Percentiles rank a stretch among this genome's conserved stretches.
phyloP scores from a whole-genome alignment of 2,329 filamentous ascomycete genomes.

The Helicocarpus griseus region DNA sequence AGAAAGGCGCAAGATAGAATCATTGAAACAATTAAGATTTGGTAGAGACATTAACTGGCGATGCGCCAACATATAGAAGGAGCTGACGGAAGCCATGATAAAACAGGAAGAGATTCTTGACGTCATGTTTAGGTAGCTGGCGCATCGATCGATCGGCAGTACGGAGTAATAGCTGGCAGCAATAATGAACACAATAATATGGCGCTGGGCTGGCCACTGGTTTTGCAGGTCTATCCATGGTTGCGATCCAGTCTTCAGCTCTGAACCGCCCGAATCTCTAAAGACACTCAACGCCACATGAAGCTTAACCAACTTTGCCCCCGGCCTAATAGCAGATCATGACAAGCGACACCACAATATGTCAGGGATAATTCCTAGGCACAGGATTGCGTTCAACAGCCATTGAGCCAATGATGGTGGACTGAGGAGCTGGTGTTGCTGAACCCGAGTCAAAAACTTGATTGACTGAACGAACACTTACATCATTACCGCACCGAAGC shows the following conservation, averaged over 20 bases:
- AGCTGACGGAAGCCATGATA: background rate
- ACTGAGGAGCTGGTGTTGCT: background rate
- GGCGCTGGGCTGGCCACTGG: background rate
- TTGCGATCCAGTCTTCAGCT: background rate
- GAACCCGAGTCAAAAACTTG: background rate
- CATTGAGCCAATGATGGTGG: background rate
- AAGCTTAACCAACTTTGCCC: background rate
- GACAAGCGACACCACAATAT: background rate
- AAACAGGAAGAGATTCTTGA: background rate
- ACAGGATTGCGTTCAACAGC: background rate
- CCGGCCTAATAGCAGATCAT: background rate
- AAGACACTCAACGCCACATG: background rate
- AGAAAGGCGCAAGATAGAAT: background rate
- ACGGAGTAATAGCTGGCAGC: background rate
- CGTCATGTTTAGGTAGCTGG: slow-evolving; percentile 1
- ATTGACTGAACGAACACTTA: background rate
- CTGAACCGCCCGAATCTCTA: background rate
- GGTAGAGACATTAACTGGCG: background rate
- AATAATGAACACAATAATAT: background rate
- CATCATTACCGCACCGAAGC: background rate
- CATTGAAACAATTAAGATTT: background rate
- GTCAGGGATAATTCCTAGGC: background rate
- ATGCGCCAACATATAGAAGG: background rate
- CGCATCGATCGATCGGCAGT: too few species aligned
- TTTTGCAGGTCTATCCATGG: background rate